These are phyloP conservation scores for Mycogone perniciosa DNA, from an alignment of 2,329 filamentous ascomycete species.

Conservation along the genomic window DNA sequence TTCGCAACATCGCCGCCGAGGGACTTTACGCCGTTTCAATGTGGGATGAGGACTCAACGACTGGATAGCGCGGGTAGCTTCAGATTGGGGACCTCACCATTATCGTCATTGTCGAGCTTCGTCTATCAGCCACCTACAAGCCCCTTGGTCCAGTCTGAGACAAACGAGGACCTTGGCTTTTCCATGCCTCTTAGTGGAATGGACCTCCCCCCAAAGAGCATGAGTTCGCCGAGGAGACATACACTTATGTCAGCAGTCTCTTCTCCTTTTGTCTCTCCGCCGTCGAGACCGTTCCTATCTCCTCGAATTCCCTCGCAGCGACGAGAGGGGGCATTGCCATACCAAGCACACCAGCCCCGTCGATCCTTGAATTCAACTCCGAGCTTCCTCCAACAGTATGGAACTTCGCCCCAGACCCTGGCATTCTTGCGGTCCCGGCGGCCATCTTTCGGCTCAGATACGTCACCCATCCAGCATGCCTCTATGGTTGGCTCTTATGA, in stretches of 20 bases:
- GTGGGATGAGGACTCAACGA: conserved; percentile 29
- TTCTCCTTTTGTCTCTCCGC: conserved; percentile 37
- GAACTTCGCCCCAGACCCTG: conserved; percentile 44
- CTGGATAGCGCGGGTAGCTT: conserved; percentile 31
- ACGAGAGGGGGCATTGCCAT: conserved; percentile 57
- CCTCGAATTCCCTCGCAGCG: conserved; percentile 34
- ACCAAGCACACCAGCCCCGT: conserved; percentile 72
- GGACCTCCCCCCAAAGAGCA: conserved; percentile 37
- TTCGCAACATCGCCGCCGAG: conserved; percentile 51
- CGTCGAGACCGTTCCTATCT: conserved; percentile 23
- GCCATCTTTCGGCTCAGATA: conserved; percentile 67
- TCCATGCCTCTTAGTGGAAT: conserved; percentile 47
- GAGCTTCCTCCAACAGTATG: conserved; percentile 29
- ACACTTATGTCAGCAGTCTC: conserved; percentile 61
- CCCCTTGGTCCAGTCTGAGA: conserved; percentile 82
- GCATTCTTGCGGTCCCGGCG: conserved; percentile 50
- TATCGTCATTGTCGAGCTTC: conserved; percentile 72
- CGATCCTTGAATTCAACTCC: conserved; percentile 63
- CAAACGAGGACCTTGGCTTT: conserved; percentile 65
- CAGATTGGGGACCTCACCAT: conserved; percentile 48
- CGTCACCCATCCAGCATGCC: conserved; percentile 75
- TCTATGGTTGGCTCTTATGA: conserved; percentile 98
- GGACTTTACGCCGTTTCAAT: conserved; percentile 41
- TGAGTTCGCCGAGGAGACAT: conserved; percentile 51
- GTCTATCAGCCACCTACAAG: conserved; percentile 84